Evolutionary conservation across 495 filamentous ascomycete species (phyloP).

Genomic region (Penicillium turbatum): DNA sequence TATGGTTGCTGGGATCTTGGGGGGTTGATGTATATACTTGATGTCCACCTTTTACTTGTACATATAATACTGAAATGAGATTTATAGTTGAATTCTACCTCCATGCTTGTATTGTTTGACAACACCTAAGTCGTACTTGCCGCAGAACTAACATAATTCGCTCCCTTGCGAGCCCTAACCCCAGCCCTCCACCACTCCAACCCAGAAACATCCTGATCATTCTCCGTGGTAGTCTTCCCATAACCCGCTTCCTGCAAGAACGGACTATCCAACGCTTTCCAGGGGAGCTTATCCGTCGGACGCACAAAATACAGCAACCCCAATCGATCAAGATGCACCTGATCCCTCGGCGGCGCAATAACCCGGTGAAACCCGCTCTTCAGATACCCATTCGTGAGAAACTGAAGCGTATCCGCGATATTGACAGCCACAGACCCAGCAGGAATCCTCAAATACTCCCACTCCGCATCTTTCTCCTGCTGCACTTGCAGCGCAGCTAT

Average conservation of each 20-base stretch:
- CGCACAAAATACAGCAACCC: slow-evolving; percentile 47
- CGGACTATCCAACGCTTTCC: slow-evolving; percentile 17
- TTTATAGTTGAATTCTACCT: too few species aligned
- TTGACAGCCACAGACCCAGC: slow-evolving; percentile 42
- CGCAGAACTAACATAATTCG: slow-evolving; percentile 3
- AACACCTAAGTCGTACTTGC: neutral
- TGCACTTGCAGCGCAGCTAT: slow-evolving; percentile 52
- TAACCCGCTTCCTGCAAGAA: slow-evolving; percentile 14
- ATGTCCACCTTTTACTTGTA: too few species aligned
- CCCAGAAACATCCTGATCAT: slow-evolving; percentile 6
- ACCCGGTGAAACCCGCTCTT: slow-evolving; percentile 48
- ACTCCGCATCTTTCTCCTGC: slow-evolving; percentile 12
- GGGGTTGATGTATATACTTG: neutral
- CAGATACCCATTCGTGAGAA: slow-evolving; percentile 40
- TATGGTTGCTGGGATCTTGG: slow-evolving; percentile 3
- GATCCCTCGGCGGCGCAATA: slow-evolving; percentile 41
- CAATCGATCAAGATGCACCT: slow-evolving; percentile 40
- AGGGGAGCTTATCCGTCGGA: slow-evolving; percentile 24
- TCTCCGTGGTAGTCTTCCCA: slow-evolving; percentile 1
- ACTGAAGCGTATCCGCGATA: slow-evolving; percentile 42
- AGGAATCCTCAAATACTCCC: slow-evolving; percentile 20
- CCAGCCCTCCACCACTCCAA: slow-evolving; percentile 7
- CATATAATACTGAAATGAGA: too few species aligned
- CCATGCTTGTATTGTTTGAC: too few species aligned
- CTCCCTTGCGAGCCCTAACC: slow-evolving; percentile 1